phyloP scores from a whole-genome alignment of 306 rosid genomes.

The Cajanus cajan region DNA sequence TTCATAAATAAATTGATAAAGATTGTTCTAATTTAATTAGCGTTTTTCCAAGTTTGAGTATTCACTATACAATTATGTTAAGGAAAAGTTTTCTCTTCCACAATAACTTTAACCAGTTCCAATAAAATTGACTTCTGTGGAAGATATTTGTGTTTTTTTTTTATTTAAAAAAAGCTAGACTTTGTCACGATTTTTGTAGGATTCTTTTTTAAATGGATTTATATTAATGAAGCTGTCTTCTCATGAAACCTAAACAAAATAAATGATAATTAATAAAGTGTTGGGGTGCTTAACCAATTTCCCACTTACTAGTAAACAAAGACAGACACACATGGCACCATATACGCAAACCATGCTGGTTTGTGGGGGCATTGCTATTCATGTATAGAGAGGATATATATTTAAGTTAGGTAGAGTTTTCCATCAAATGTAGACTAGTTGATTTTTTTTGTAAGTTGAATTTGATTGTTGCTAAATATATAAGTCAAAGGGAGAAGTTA shows the following conservation, averaged over 20 bases:
- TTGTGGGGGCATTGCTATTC: background rate
- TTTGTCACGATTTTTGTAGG: background rate
- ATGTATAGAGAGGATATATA: background rate
- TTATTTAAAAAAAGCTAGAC: background rate
- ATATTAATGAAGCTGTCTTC: background rate
- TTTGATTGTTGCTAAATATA: constrained; percentile 8
- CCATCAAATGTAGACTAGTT: constrained; percentile 25
- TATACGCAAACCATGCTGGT: constrained; percentile 25
- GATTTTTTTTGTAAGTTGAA: background rate
- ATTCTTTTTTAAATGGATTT: background rate
- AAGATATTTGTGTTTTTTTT: too few species aligned
- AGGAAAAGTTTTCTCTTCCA: too few species aligned
- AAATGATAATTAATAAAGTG: constrained; percentile 12
- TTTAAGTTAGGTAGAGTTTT: constrained; percentile 31
- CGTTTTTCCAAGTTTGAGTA: too few species aligned
- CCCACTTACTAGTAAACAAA: background rate
- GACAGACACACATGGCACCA: constrained; percentile 4
- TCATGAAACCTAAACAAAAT: constrained; percentile 14
- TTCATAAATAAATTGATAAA: too few species aligned
- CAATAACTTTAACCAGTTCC: too few species aligned
- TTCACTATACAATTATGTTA: too few species aligned
- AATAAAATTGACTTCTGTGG: too few species aligned
- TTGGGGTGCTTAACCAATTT: background rate
- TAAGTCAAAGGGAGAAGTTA: constrained; percentile 41
- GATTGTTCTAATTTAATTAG: too few species aligned